Percentiles rank a stretch among this genome's conserved stretches.
Evolutionary conservation across 768 basidiomycete species (phyloP).

Genomic region (Hygrocybe coccinea): DNA sequence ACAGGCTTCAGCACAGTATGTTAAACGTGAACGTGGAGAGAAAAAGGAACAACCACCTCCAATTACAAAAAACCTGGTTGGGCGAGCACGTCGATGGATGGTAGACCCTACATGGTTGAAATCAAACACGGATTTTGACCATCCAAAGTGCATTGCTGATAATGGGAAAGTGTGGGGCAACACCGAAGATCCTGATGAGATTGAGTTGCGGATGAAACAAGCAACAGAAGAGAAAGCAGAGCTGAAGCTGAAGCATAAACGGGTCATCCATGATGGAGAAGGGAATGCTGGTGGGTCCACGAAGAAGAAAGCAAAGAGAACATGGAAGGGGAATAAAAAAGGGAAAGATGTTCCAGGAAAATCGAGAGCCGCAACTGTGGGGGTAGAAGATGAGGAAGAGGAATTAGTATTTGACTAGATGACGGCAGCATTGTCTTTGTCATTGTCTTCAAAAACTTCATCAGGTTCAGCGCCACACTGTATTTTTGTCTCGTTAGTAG

Average conservation of each 20-base stretch:
- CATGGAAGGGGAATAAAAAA: too few relatives aligned
- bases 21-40: background rate
- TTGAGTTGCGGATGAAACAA: background rate
- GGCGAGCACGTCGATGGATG: conserved; percentile 19
- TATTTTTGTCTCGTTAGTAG: conserved; percentile 3
- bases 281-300: background rate
- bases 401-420: too few relatives aligned
- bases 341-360: too few relatives aligned
- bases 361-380: too few relatives aligned
- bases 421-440: too few relatives aligned
- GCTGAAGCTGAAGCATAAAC: conserved; percentile 1
- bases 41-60: conserved; percentile 9
- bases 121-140: conserved; percentile 12
- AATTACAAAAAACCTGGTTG: conserved; percentile 7
- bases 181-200: conserved; percentile 12
- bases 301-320: background rate
- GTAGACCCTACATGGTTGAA: conserved; percentile 14
- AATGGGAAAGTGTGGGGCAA: conserved; percentile 18
- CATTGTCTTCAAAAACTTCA: background rate
- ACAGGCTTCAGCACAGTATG: background rate
- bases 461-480: conserved; percentile 3
- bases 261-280: background rate
- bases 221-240: conserved; percentile 5
- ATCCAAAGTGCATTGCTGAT: conserved; percentile 6
- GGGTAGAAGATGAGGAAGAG: too few relatives aligned